phyloP scores from a whole-genome alignment of 148 eudicot genomes.

The Silene conica region DNA sequence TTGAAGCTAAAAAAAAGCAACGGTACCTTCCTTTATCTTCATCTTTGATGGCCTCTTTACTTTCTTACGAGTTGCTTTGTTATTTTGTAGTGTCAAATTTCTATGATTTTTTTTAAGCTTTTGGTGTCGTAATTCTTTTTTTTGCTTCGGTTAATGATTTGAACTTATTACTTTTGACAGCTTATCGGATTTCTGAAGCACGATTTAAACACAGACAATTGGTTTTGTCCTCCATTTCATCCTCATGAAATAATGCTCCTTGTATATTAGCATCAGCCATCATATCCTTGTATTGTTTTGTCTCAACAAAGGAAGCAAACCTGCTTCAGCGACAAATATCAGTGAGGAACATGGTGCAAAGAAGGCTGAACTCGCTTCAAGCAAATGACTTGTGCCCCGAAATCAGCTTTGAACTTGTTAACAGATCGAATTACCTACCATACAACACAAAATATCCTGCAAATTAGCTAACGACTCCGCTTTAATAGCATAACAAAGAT shows the following conservation, averaged over 20 bases:
- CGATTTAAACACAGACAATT: too few species aligned
- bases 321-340: constrained; percentile 94
- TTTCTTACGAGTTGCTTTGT: too few species aligned
- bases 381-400: constrained; percentile 81
- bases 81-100: too few species aligned
- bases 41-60: too few species aligned
- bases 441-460: constrained; percentile 90
- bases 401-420: constrained; percentile 87
- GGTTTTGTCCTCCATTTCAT: constrained; percentile 41
- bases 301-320: constrained; percentile 92
- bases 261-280: constrained; percentile 96
- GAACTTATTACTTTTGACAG: too few species aligned
- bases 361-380: constrained; percentile 96
- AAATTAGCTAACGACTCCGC: constrained; percentile 81
- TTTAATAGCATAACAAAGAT: constrained; percentile 57
- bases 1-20: too few species aligned
- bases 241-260: constrained; percentile 93
- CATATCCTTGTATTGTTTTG: constrained; percentile 95
- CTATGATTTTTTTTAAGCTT: too few species aligned
- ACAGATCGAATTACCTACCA: constrained; percentile 99
- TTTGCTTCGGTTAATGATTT: too few species aligned
- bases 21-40: too few species aligned
- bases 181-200: too few species aligned
- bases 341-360: constrained; percentile 94
- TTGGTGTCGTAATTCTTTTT: too few species aligned